Evolutionary conservation across 169 alveolate genomes (phyloP).

Genomic region (Cryptosporidium andersoni): DNA sequence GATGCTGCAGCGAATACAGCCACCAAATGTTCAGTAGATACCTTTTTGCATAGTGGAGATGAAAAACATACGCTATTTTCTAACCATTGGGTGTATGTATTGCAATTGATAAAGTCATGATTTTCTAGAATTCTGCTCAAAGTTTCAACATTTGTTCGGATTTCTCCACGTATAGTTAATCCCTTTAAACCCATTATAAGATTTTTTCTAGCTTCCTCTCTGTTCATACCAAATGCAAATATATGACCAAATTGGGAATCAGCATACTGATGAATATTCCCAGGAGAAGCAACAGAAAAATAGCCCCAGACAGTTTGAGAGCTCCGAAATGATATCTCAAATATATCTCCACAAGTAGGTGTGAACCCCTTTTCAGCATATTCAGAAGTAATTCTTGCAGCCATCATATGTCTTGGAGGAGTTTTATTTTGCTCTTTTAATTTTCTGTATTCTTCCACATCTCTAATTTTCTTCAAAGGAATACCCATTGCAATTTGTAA

Average conservation of each 20-base stretch:
- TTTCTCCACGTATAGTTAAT: constrained; percentile 80
- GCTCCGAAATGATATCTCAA: constrained; percentile 75
- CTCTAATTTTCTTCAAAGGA: constrained; percentile 82
- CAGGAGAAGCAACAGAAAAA: constrained; percentile 81
- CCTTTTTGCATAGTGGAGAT: constrained; percentile 36
- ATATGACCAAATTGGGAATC: constrained; percentile 90
- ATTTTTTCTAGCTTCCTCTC: constrained; percentile 80
- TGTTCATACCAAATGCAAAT: constrained; percentile 82
- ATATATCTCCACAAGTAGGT: constrained; percentile 84
- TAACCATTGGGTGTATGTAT: constrained; percentile 75
- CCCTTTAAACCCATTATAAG: constrained; percentile 79
- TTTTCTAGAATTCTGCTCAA: constrained; percentile 78
- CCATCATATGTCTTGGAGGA: constrained; percentile 77
- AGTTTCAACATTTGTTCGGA: constrained; percentile 79
- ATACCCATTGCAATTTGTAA: constrained; percentile 86
- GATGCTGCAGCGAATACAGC: constrained; percentile 76
- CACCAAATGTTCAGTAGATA: constrained; percentile 51
- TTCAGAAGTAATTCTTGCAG: constrained; percentile 88
- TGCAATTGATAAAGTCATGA: constrained; percentile 75
- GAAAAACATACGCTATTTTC: constrained; percentile 72
- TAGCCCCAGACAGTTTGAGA: constrained; percentile 84
- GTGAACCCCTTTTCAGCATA: constrained; percentile 86
- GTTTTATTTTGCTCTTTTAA: constrained; percentile 71
- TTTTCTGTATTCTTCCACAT: constrained; percentile 69
- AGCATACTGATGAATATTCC: constrained; percentile 85